phyloP scores from a whole-genome alignment of 495 filamentous ascomycete genomes.

The Penicillium pancosmium region DNA sequence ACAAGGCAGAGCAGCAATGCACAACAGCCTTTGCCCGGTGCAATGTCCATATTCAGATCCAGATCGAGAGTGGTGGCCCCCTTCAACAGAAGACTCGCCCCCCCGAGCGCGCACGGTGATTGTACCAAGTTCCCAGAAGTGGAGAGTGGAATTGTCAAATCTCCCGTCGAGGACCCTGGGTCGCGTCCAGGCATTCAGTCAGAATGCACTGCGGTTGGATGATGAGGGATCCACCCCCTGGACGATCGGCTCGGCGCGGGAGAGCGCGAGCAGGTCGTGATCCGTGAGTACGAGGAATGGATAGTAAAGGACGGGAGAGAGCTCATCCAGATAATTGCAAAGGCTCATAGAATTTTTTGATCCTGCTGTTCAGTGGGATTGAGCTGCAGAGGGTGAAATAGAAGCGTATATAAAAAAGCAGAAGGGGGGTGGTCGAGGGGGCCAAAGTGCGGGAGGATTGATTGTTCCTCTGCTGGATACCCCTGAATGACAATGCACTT shows the following conservation, averaged over 20 bases:
- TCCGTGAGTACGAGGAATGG: neutral
- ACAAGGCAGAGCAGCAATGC: neutral
- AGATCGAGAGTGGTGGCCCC: neutral
- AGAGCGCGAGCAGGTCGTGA: slow-evolving; percentile 1
- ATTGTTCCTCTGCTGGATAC: neutral
- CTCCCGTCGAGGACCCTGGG: slow-evolving; percentile 4
- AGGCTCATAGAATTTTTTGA: no score
- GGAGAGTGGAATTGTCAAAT: slow-evolving; percentile 2
- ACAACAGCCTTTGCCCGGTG: neutral
- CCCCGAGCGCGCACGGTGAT: neutral
- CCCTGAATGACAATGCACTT: neutral
- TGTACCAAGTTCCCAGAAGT: neutral
- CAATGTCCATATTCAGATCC: neutral
- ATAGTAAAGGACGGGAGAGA: no score
- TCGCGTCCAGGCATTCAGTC: slow-evolving; percentile 3
- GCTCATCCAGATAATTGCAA: no score
- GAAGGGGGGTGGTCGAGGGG: no score
- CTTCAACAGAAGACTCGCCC: neutral
- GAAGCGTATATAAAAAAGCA: neutral
- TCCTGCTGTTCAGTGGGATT: no score
- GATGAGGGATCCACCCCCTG: neutral
- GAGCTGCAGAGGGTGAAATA: neutral
- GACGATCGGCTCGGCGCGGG: slow-evolving; percentile 5
- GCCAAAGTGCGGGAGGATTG: no score
- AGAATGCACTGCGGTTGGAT: slow-evolving; percentile 7